phyloP scores from a whole-genome alignment of 2,329 filamentous ascomycete species.

The Xylariaceae sp. region DNA sequence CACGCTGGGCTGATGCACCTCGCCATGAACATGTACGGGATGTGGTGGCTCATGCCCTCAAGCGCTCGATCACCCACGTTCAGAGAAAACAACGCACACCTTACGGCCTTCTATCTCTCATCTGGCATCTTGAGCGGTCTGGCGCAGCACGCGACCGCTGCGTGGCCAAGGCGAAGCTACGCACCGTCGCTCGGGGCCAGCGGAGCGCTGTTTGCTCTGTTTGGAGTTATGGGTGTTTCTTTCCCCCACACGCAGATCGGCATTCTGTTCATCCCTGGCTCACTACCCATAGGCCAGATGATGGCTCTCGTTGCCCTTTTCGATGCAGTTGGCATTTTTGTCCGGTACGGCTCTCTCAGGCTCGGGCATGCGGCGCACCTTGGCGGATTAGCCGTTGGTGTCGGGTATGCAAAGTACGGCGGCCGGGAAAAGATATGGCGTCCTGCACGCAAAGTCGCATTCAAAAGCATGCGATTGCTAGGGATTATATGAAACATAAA shows the following conservation, averaged over 20 bases:
- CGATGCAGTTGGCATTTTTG: conserved; percentile 22
- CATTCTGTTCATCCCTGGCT: conserved; percentile 21
- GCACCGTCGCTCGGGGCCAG: conserved; percentile 17
- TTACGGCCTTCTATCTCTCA: conserved; percentile 28
- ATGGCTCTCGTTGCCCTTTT: conserved; percentile 17
- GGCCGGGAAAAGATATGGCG: conserved; percentile 22
- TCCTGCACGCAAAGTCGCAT: conserved; percentile 19
- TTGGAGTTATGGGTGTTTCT: conserved; percentile 18
- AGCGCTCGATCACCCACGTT: conserved; percentile 16
- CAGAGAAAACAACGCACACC: conserved; percentile 18
- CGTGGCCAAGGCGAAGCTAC: conserved; percentile 15
- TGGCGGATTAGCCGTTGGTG: conserved; percentile 20
- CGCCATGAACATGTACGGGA: conserved; percentile 20
- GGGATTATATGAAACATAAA: conserved; percentile 20
- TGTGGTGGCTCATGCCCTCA: conserved; percentile 14
- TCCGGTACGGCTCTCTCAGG: conserved; percentile 13
- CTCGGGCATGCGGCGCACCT: conserved; percentile 23
- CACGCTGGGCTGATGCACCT: conserved; percentile 20
- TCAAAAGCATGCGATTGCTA: conserved; percentile 21
- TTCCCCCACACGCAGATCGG: conserved; percentile 17
- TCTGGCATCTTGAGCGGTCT: conserved; percentile 22
- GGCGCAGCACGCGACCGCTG: conserved; percentile 18
- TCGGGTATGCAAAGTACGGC: conserved; percentile 21
- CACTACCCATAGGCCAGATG: conserved; percentile 8
- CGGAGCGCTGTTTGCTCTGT: conserved; percentile 23